Conservation (phyloP, 768 basidiomycete species). For the Russula sp. region DNA sequence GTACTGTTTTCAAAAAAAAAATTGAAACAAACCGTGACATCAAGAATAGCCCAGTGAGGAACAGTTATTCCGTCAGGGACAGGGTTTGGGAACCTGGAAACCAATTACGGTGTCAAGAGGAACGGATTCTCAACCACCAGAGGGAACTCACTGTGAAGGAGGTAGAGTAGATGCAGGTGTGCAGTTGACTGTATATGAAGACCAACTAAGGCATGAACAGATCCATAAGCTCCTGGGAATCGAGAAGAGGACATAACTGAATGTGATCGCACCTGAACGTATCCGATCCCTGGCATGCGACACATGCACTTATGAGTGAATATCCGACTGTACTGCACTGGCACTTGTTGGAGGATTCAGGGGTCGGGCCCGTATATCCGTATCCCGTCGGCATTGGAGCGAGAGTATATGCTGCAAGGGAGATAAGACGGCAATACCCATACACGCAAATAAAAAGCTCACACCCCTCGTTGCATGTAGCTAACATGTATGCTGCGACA, state of each 20-base stretch:
- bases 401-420: neutral
- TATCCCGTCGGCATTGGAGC: neutral
- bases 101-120: neutral
- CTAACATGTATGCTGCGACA: neutral
- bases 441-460: neutral
- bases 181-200: constrained; percentile 3
- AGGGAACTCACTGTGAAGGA: constrained; percentile 9
- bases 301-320: constrained; percentile 5
- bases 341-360: neutral
- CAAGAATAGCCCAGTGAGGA: constrained; percentile 2
- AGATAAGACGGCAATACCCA: neutral
- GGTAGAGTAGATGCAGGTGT: neutral
- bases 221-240: neutral
- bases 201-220: neutral
- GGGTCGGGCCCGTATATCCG: neutral
- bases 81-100: constrained; percentile 8
- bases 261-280: neutral
- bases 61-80: constrained; percentile 15
- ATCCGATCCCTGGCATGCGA: neutral
- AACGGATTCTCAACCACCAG: too few species aligned
- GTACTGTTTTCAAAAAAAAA: neutral
- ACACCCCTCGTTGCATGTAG: neutral
- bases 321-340: constrained; percentile 5
- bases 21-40: constrained; percentile 3
- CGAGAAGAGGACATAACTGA: too few species aligned